These are phyloP conservation scores for Cafeteria roenbergensis DNA, from an alignment of 108 stramenopile genomes.

Conservation along the genomic window DNA sequence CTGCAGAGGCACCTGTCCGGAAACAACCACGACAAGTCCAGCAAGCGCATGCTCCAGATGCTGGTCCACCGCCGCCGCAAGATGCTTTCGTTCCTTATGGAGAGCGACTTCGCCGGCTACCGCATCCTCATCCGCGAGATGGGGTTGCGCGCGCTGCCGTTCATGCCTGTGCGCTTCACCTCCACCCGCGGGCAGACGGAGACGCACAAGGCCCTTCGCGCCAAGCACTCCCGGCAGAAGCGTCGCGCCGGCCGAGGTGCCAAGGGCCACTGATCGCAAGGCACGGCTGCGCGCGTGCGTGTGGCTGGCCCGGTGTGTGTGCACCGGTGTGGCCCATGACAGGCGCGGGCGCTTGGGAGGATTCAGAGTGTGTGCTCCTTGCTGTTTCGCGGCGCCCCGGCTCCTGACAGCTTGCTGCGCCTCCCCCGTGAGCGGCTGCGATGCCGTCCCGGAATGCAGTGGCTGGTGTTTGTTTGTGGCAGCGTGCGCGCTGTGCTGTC, in stretches of 20 bases:
- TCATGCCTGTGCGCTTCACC: not conserved
- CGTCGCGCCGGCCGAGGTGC: not conserved
- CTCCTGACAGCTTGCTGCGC: no score
- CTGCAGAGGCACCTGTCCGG: not conserved
- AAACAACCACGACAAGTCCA: not conserved
- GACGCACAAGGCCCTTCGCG: not conserved
- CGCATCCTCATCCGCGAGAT: not conserved
- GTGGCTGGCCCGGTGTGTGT: no score
- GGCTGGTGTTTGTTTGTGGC: no score
- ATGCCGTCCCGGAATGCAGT: no score
- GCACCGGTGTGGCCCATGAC: no score
- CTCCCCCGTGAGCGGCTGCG: no score
- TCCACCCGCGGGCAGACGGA: not conserved
- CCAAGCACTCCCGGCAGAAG: not conserved
- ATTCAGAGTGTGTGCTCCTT: no score
- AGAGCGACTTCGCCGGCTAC: not conserved
- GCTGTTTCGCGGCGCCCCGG: no score
- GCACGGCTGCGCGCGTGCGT: no score
- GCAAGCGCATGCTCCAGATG: not conserved
- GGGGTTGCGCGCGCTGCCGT: not conserved
- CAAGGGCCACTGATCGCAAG: slow-evolving; percentile 10
- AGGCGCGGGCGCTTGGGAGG: no score
- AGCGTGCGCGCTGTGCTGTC: no score
- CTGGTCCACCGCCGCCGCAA: not conserved
- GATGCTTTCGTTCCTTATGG: not conserved